Percentiles rank a stretch among this genome's conserved stretches.
phyloP scores from a whole-genome alignment of 176 grass and related monocot species.

The Musa itinerans region DNA sequence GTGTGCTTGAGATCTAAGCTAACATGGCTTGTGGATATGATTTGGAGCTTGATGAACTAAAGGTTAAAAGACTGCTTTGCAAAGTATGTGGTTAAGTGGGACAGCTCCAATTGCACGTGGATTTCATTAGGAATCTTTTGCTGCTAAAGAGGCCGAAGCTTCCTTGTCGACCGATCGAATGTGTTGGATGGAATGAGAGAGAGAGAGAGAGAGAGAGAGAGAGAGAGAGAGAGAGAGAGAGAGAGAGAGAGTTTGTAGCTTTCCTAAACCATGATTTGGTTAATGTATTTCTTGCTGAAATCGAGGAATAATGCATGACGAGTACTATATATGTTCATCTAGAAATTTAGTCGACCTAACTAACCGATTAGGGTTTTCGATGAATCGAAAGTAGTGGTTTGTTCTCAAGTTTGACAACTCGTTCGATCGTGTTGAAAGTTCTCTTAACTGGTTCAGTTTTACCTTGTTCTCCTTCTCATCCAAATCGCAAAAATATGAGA shows the following conservation, averaged over 20 bases:
- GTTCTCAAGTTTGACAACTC: too few relatives aligned
- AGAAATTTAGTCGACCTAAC: too few relatives aligned
- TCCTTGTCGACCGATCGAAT: too few relatives aligned
- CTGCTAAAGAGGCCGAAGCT: background rate
- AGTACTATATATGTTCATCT: too few relatives aligned
- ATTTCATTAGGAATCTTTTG: constrained; percentile 4
- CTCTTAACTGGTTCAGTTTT: too few relatives aligned
- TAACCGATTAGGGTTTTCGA: too few relatives aligned
- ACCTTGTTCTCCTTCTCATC: too few relatives aligned
- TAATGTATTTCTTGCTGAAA: background rate
- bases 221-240: background rate
- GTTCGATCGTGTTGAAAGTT: too few relatives aligned
- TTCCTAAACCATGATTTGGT: background rate
- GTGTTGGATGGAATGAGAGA: background rate
- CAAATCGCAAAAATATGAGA: too few relatives aligned
- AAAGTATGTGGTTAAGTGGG: background rate
- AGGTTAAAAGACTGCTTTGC: constrained; percentile 6
- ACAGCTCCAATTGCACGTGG: background rate
- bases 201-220: background rate
- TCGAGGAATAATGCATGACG: too few relatives aligned
- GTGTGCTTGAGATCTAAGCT: constrained; percentile 13
- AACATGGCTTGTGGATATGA: constrained; percentile 3
- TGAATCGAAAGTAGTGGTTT: too few relatives aligned
- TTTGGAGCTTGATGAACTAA: background rate
- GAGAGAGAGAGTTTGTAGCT: background rate